Base-by-base conservation (phyloP, 2,329 filamentous ascomycete genomes). In the Cladophialophora yegresii region DNA sequence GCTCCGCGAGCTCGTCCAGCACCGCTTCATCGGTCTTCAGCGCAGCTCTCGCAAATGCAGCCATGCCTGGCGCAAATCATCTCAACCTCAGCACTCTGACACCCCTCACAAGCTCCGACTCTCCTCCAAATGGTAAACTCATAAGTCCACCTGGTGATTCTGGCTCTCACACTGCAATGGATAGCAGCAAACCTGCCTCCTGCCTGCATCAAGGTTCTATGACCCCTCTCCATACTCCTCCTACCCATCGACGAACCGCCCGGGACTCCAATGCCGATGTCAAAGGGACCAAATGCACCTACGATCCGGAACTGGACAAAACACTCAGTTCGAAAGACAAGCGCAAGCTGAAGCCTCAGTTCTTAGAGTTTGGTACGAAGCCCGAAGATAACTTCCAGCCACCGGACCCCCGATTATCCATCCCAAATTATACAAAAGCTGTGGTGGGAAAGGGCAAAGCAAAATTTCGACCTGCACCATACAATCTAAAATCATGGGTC, bases 341-440 rank as follows among this genome's bases (percentile, higher is more conserved):
- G 74, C 81, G 79, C 77, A 80, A 76, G 56, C 66, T 70, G 28
- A 82, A 83, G 70, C 77, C 80, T 66, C 77, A 81, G 69, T 87
- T 85, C 73, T 78, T 78, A 65, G 75, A 81, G 65, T 83, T 85
- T 75, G 74, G 82, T 62, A 74, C 77, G 67, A 78, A 79, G 56
- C 74, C 90, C 87, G 86, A 90, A 84, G 89, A 93, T 87, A 88
- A 92, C 80, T 85, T 85, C 81, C 86, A 87, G 77, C 86, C 90
- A 74, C 81, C 86, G 70, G 95, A 99, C 78, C 95, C 95, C 69
- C 90, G 95, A 73, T 82, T 96, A 66, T 86, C 80, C 49, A 85
- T 88, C 73, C 77, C 81, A 65, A 85, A 86, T 71, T 89, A 89
- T 73, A 83, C 80, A 66, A 82, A 85, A 67, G 83, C 81, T 59